phyloP scores from a whole-genome alignment of 495 filamentous ascomycete species.

The Pseudevernia furfuracea region DNA sequence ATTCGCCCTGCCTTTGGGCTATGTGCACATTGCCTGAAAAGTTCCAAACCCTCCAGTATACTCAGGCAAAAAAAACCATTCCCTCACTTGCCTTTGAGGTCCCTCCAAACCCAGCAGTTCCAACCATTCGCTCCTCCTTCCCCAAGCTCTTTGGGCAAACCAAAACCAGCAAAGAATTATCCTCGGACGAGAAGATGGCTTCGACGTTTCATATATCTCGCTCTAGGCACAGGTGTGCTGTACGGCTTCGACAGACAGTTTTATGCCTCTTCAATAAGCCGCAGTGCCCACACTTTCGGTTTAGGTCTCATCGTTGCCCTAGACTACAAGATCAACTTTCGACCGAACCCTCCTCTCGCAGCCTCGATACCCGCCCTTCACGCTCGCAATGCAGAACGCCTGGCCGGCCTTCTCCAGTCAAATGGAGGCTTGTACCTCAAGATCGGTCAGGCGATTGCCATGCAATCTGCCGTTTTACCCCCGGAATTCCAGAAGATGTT shows the following conservation, averaged over 20 bases:
- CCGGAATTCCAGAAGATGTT: slow-evolving; percentile 96
- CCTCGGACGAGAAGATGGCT: slow-evolving; percentile 63
- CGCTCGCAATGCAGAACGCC: slow-evolving; percentile 67
- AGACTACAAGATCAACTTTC: slow-evolving; percentile 97
- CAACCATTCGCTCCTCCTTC: slow-evolving; percentile 73
- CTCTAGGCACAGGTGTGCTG: slow-evolving; percentile 47
- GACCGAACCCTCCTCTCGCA: slow-evolving; percentile 60
- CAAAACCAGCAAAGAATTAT: slow-evolving; percentile 57
- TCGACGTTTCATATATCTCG: slow-evolving; percentile 60
- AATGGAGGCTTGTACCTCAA: slow-evolving; percentile 97
- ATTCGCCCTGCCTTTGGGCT: slow-evolving; percentile 11
- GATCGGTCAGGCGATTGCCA: slow-evolving; percentile 96
- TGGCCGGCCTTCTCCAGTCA: slow-evolving; percentile 66
- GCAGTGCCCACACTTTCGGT: slow-evolving; percentile 73
- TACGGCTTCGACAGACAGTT: slow-evolving; percentile 63
- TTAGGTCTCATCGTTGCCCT: slow-evolving; percentile 72
- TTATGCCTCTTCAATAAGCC: slow-evolving; percentile 69
- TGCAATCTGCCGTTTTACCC: slow-evolving; percentile 90
- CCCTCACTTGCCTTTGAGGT: slow-evolving; percentile 5
- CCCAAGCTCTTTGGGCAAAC: slow-evolving; percentile 69
- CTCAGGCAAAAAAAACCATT: neutral
- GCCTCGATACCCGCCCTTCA: slow-evolving; percentile 67
- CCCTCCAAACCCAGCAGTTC: slow-evolving; percentile 37
- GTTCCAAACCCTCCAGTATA: neutral
- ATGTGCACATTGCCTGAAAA: slow-evolving; percentile 15